Percentiles rank a stretch among this genome's conserved stretches.
These are phyloP conservation scores for Poronia punctata DNA, from an alignment of 495 filamentous ascomycete genomes.

Conservation along the genomic window DNA sequence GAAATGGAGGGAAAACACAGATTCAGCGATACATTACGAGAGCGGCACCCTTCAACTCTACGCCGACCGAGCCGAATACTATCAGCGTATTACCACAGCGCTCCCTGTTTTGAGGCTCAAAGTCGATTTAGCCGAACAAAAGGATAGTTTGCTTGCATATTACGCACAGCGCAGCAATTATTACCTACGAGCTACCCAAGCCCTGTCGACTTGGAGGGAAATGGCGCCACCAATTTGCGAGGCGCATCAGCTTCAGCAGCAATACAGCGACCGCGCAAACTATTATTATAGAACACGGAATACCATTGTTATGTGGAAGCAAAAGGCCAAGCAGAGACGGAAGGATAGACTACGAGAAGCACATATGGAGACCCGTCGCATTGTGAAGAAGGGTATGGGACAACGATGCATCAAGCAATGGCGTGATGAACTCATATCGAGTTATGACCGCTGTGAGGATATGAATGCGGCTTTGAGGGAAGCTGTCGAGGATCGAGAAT, in stretches of 20 bases:
- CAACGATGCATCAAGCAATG: constrained; percentile 21
- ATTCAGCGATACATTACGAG: constrained; percentile 5
- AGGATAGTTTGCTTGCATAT: constrained; percentile 7
- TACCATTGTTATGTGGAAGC: constrained; percentile 17
- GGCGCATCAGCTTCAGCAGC: constrained; percentile 11
- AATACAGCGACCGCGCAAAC: constrained; percentile 19
- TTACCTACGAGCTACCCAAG: constrained; percentile 6
- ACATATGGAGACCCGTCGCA: constrained; percentile 24
- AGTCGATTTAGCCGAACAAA: constrained; percentile 8
- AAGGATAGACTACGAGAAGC: constrained; percentile 24
- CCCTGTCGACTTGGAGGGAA: constrained; percentile 6
- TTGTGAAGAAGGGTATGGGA: constrained; percentile 27
- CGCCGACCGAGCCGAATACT: constrained; percentile 20
- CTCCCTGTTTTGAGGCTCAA: constrained; percentile 22
- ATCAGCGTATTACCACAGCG: constrained; percentile 15
- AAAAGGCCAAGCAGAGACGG: constrained; percentile 18
- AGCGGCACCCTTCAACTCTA: constrained; percentile 15
- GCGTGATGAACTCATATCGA: constrained; percentile 22
- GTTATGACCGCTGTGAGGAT: constrained; percentile 14
- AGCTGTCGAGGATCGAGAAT: constrained; percentile 16
- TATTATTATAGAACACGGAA: constrained; percentile 22
- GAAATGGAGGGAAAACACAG: constrained; percentile 16
- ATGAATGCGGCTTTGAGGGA: constrained; percentile 17
- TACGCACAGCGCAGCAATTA: constrained; percentile 8
- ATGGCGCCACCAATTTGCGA: constrained; percentile 10